Base-by-base conservation (phyloP, 495 filamentous ascomycete species). In the Lepidopterella palustris region DNA sequence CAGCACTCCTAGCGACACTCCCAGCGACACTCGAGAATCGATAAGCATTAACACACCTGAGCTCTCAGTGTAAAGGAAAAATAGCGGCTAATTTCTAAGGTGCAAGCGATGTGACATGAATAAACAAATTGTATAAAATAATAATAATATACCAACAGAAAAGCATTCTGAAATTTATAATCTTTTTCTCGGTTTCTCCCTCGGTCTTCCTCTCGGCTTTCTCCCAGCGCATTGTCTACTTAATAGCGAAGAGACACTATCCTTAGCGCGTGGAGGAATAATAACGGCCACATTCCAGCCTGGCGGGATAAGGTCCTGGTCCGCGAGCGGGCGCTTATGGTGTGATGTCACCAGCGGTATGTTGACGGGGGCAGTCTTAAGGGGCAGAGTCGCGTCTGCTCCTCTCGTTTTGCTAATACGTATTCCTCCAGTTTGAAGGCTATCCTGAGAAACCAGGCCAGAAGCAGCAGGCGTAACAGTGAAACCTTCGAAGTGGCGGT, bases 221-320 rank as follows among this genome's bases (percentile, higher is more conserved):
- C 20, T 23, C 42, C 20, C 20, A 47, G 5, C 42, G 6, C 20
- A 23, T 18, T 20, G 11, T n/a, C 20, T 47, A 47, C 42, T 47
- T 8, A 5, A 5, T 47, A 47, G 20, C 11, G 20, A 5, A 47
- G 20, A 47, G 11, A 47, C 11, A 5, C 42, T 18, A 15, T 23
- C 42, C 42, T 47, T 47, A 47, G 42, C 42, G 42, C 42, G 42
- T 47, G 18, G 5, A 47, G 42, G 42, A 47, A 47, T 47, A 47
- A 47, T 47, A 47, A 47, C 42, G 20, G 42, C 42, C 20, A 47
- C 11, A 5, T 8, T 20, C 18, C 20, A 9, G 6, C 20, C 42
- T 47, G 18, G 13, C 20, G 20, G 42, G 20, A 47, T 47, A 20
- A 8, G 20, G 20, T 23, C 20, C 6, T 47, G 20, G 42, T 6